phyloP scores from a whole-genome alignment of 2,329 filamentous ascomycete species.

The Microdochium trichocladiopsis region DNA sequence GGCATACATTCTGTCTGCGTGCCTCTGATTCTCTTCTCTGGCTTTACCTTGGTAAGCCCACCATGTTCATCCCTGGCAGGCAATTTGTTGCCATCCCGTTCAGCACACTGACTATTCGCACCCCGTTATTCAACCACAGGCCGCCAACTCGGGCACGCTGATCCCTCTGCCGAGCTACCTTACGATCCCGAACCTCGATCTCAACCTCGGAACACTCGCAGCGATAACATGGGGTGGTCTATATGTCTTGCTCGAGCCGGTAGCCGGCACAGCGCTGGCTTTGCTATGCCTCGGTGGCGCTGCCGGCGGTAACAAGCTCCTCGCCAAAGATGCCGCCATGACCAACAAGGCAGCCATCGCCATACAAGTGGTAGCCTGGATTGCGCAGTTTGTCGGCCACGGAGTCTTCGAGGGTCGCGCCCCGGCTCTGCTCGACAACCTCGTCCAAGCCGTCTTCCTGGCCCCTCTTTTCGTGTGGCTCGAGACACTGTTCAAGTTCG shows the following conservation, averaged over 20 bases:
- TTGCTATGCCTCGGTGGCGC: constrained; percentile 70
- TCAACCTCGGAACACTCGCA: constrained; percentile 58
- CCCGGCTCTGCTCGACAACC: constrained; percentile 83
- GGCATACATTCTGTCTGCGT: constrained; percentile 76
- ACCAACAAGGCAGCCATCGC: constrained; percentile 53
- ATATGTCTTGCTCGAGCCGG: constrained; percentile 89
- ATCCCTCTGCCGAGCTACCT: constrained; percentile 61
- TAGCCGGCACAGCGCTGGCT: constrained; percentile 74
- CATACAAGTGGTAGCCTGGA: constrained; percentile 70
- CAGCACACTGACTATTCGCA: constrained; percentile 7
- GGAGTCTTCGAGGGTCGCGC: constrained; percentile 82
- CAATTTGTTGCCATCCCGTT: constrained; percentile 3
- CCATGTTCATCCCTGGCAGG: constrained; percentile 2
- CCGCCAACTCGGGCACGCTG: constrained; percentile 54
- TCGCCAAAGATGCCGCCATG: constrained; percentile 43
- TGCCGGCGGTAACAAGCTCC: constrained; percentile 69
- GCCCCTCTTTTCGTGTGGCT: constrained; percentile 98
- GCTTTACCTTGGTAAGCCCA: constrained; percentile 61
- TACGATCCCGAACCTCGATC: constrained; percentile 58
- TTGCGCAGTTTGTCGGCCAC: constrained; percentile 87
- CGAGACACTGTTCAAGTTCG: constrained; percentile 82
- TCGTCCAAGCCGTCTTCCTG: constrained; percentile 85
- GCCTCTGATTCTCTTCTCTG: constrained; percentile 65
- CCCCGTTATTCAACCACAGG: constrained; percentile 29
- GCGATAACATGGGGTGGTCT: constrained; percentile 66